Base-by-base conservation (phyloP, 805 yeast genomes). In the Ogataea trehaloabstinens region DNA sequence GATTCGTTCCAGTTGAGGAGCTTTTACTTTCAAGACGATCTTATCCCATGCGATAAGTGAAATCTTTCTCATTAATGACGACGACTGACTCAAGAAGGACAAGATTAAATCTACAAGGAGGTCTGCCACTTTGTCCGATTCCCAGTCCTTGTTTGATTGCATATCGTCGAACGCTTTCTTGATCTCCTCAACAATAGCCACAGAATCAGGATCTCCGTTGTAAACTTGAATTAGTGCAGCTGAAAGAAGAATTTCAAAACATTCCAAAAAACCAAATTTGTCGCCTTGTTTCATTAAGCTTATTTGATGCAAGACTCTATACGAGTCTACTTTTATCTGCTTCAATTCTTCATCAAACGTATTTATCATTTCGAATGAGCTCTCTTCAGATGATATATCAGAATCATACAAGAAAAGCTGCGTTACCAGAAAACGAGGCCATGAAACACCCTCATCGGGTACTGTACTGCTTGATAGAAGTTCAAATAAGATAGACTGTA, bases 211-310 rank as follows among this genome's bases (percentile, higher is more conserved):
- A 48, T 76, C 88, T 18, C 90, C 95, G 38, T 80, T 67, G 55
- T 81, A 89, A 24, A 90, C 68, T 58, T 88, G 95, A 11, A 91
- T 56, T 17, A 89, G 61, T 3, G 82, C 82, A 74, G 85, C 77
- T 0, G 96, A 82, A 40, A 85, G 76, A 31, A 91, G 66, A 25
- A 86, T 64, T 59, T 88, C 95, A 53, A 91, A 82, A 30, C 45
- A 81, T 56, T 48, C 77, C 74, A 41, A 25, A 57, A 31, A 43
- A 34, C 53, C 59, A 6, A 44, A 34, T 3, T 52, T 56, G 19
- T 19, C 49, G 4, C 68, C 51, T 24, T 46, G 55, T 35, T 68
- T 59, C 40, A 64, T 58, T 19, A 62, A 54, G 44, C 62, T 58
- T 17, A 78, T 68, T 36, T 67, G 63, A 15, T 64, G 64, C 34